Conservation (phyloP, 345 rosid species). For the Ceriops decandra region DNA sequence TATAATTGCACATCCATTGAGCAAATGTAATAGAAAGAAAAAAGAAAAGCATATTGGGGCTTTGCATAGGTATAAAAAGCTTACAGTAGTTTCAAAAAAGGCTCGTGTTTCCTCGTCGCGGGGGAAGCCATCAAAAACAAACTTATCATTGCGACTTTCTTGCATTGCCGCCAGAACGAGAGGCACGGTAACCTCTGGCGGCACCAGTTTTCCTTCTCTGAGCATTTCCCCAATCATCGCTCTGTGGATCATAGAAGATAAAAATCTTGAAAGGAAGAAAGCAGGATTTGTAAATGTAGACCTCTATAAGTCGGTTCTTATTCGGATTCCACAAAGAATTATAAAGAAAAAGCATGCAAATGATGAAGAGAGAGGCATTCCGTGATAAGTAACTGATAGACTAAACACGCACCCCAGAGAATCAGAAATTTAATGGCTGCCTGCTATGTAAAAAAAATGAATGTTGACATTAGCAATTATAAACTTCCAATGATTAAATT, state of each 20-base stretch:
- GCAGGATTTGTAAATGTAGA: not conserved
- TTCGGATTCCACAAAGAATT: not conserved
- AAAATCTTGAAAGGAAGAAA: too few species aligned
- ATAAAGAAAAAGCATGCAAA: too few species aligned
- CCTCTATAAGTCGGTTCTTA: not conserved
- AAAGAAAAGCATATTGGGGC: too few species aligned
- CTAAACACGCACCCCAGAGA: too few species aligned
- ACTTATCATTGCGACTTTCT: conserved; percentile 3
- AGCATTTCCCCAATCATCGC: conserved; percentile 10
- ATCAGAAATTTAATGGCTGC: too few species aligned
- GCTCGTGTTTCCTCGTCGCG: not conserved
- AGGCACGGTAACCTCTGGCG: not conserved
- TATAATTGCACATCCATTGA: too few species aligned
- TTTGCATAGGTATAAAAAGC: not conserved
- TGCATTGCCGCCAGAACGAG: not conserved
- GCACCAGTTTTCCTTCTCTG: not conserved
- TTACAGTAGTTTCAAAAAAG: not conserved
- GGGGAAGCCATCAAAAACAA: conserved; percentile 24
- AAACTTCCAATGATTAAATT: too few species aligned
- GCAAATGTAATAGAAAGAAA: too few species aligned
- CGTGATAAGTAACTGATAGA: too few species aligned
- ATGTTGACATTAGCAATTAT: too few species aligned
- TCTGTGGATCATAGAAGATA: not conserved
- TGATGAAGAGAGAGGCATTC: too few species aligned
- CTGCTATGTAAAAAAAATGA: too few species aligned